phyloP scores from a whole-genome alignment of 2,329 filamentous ascomycete genomes.

The Hypoxylon sp. region DNA sequence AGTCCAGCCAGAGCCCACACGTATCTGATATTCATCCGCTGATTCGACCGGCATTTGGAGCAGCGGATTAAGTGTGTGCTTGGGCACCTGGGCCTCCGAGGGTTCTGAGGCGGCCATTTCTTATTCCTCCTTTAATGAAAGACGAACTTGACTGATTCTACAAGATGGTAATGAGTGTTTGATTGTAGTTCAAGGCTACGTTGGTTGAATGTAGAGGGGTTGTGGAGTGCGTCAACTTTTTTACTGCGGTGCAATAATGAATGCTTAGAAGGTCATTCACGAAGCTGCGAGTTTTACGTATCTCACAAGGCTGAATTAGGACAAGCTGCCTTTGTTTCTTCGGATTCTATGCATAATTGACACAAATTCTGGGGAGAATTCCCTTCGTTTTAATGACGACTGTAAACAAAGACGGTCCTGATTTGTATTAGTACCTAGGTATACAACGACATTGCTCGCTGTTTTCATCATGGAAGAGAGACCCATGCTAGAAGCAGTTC shows the following conservation, averaged over 20 bases:
- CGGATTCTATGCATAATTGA: background rate
- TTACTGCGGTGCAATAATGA: constrained; percentile 20
- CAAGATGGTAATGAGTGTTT: background rate
- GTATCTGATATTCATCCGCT: constrained; percentile 39
- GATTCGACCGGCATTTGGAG: constrained; percentile 7
- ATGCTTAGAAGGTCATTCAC: constrained; percentile 26
- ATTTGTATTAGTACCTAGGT: background rate
- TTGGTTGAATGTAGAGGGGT: background rate
- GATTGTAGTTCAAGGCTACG: background rate
- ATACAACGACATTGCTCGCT: constrained; percentile 13
- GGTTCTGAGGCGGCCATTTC: background rate
- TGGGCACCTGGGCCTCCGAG: background rate
- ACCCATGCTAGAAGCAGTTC: background rate
- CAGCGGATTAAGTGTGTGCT: background rate
- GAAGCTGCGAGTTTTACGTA: background rate
- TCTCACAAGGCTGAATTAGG: constrained; percentile 29
- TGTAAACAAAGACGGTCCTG: constrained; percentile 5
- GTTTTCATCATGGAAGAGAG: constrained; percentile 24
- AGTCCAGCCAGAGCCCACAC: constrained; percentile 48
- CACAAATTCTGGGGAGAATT: background rate
- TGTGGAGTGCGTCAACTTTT: constrained; percentile 24
- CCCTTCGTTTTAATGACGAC: constrained; percentile 26
- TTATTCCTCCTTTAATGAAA: background rate
- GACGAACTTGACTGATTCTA: background rate
- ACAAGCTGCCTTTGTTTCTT: constrained; percentile 29